Evolutionary conservation across 257 asterid species (phyloP).

Genomic region (Fraxinus cuspidata): DNA sequence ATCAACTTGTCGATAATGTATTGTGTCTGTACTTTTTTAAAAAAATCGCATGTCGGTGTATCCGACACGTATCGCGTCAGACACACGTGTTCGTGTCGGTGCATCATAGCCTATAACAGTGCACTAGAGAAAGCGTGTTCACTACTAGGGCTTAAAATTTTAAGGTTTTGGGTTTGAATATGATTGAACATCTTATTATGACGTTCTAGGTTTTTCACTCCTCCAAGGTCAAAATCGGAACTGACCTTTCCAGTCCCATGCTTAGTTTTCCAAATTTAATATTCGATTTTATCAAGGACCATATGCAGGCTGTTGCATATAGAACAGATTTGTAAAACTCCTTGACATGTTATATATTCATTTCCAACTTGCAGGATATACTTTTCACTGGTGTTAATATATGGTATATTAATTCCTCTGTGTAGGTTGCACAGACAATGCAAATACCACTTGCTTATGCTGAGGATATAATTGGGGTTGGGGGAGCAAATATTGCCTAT

Average conservation of each 20-base stretch:
- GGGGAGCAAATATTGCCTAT: conserved; percentile 71
- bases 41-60: too few relatives aligned
- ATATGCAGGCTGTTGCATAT: not conserved
- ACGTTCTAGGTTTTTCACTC: not conserved
- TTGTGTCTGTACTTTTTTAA: too few relatives aligned
- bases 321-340: not conserved
- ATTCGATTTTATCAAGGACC: not conserved
- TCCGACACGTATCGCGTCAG: too few relatives aligned
- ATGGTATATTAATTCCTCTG: conserved; percentile 18
- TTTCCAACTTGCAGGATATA: not conserved
- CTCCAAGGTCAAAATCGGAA: not conserved
- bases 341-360: not conserved
- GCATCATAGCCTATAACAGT: not conserved
- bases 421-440: conserved; percentile 77
- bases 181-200: not conserved
- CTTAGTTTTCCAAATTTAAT: not conserved
- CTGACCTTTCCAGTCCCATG: not conserved
- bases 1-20: too few relatives aligned
- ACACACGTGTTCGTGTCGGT: too few relatives aligned
- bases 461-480: conserved; percentile 84
- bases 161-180: not conserved
- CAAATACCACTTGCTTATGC: conserved; percentile 87
- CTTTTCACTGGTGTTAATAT: not conserved
- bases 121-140: not conserved
- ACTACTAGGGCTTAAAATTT: not conserved